These are phyloP conservation scores for Punctularia strigosozonata DNA, from an alignment of 768 basidiomycete species.

Conservation along the genomic window DNA sequence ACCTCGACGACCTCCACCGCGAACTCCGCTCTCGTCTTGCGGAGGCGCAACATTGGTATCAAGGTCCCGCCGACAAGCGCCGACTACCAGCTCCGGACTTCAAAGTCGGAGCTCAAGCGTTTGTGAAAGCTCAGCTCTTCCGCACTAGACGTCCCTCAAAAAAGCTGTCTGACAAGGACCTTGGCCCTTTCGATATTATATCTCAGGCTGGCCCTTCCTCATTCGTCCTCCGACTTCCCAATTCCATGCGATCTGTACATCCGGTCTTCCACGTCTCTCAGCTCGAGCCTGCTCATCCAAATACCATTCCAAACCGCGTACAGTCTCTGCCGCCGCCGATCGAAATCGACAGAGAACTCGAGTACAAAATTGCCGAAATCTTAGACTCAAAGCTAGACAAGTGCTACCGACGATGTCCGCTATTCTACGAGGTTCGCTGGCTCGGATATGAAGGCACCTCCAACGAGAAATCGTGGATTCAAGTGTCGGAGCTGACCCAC, in stretches of 20 bases:
- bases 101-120: too few species aligned
- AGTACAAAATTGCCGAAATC: slow-evolving; percentile 9
- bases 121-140: too few species aligned
- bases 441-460: too few species aligned
- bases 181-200: slow-evolving; percentile 12
- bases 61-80: slow-evolving; percentile 5
- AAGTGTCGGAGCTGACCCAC: too few species aligned
- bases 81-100: too few species aligned
- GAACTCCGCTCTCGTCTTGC: slow-evolving; percentile 10
- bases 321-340: slow-evolving; percentile 7
- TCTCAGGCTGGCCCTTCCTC: slow-evolving; percentile 7
- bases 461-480: too few species aligned
- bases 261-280: slow-evolving; percentile 11
- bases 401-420: too few species aligned
- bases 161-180: slow-evolving; percentile 13
- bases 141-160: too few species aligned
- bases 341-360: slow-evolving; percentile 5
- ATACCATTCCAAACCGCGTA: slow-evolving; percentile 6
- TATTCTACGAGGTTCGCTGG: too few species aligned
- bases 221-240: slow-evolving; percentile 13
- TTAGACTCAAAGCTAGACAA: slow-evolving; percentile 8
- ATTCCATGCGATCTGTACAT: slow-evolving; percentile 11
- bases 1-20: slow-evolving; percentile 11
- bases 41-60: slow-evolving; percentile 9
- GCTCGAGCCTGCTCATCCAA: slow-evolving; percentile 8